Evolutionary conservation across 148 eudicot genomes (phyloP).

Genomic region (Vaccinium vitisidaea): DNA sequence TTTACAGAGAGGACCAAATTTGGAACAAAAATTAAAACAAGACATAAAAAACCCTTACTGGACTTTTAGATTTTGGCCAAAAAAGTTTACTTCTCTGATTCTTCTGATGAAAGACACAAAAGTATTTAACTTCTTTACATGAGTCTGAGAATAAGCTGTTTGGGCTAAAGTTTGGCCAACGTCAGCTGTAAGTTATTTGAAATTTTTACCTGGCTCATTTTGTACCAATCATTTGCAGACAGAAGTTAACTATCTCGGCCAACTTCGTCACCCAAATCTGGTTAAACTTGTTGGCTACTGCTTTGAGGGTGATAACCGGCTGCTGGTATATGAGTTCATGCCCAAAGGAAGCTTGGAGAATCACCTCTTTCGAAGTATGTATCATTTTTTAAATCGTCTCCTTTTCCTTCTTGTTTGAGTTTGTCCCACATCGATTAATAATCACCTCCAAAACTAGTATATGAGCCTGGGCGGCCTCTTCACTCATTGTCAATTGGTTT

Average conservation of each 20-base stretch:
- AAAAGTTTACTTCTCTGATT: not conserved
- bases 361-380: conserved; percentile 38
- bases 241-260: conserved; percentile 40
- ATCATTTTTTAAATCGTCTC: not conserved
- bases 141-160: not conserved
- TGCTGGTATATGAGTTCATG: conserved; percentile 40
- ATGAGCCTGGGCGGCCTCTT: too few relatives aligned
- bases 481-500: too few relatives aligned
- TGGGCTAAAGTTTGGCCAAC: not conserved
- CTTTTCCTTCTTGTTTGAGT: not conserved
- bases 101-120: not conserved
- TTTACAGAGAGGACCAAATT: not conserved
- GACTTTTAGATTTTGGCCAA: not conserved
- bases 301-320: conserved; percentile 38
- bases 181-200: not conserved
- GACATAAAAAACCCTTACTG: not conserved
- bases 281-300: conserved; percentile 44
- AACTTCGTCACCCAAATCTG: conserved; percentile 41
- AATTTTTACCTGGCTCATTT: not conserved
- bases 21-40: not conserved
- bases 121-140: not conserved
- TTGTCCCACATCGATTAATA: too few relatives aligned
- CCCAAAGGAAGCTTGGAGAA: conserved; percentile 45
- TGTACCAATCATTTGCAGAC: conserved; percentile 28
- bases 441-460: too few relatives aligned